Percentiles rank a stretch among this genome's conserved stretches.
These are phyloP conservation scores for Chytridiales sp. DNA, from an alignment of 371 early-diverging fungal genomes.

Conservation along the genomic window DNA sequence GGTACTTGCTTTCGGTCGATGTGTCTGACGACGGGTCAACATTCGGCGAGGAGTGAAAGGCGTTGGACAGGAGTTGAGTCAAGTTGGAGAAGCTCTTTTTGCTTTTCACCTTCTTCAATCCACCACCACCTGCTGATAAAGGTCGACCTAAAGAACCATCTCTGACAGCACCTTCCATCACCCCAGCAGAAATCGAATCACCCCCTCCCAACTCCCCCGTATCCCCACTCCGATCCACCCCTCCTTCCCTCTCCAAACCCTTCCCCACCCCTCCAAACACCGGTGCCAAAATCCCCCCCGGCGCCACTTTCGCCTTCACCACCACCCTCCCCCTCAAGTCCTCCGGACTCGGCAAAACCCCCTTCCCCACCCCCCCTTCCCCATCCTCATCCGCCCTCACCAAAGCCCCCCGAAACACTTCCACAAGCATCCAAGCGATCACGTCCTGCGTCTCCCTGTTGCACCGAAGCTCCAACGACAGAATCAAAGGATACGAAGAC, in stretches of 20 bases:
- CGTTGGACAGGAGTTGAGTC: too few species aligned
- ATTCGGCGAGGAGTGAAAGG: too few species aligned
- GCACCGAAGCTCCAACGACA: slow-evolving; percentile 82
- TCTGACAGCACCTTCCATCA: background rate
- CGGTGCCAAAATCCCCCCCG: background rate
- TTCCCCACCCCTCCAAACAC: slow-evolving; percentile 1
- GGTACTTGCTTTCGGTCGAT: too few species aligned
- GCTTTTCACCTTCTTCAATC: too few species aligned
- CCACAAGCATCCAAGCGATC: slow-evolving; percentile 65
- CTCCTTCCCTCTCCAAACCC: slow-evolving; percentile 30
- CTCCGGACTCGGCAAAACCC: slow-evolving; percentile 65
- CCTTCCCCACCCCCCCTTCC: slow-evolving; percentile 16
- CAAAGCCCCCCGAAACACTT: slow-evolving; percentile 63
- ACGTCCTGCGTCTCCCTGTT: slow-evolving; percentile 64
- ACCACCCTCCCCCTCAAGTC: slow-evolving; percentile 63
- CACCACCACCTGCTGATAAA: too few species aligned
- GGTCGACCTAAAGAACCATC: background rate
- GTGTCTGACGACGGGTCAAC: too few species aligned
- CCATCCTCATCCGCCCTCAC: slow-evolving; percentile 34
- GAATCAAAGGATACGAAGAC: slow-evolving; percentile 73
- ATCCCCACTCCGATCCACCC: slow-evolving; percentile 28
- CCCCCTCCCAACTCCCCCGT: background rate
- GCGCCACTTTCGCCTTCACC: slow-evolving; percentile 56
- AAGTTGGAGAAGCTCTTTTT: too few species aligned
- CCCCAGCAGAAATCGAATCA: background rate